phyloP scores from a whole-genome alignment of 129 eudicot genomes.

The Smallanthus sonchifolius region DNA sequence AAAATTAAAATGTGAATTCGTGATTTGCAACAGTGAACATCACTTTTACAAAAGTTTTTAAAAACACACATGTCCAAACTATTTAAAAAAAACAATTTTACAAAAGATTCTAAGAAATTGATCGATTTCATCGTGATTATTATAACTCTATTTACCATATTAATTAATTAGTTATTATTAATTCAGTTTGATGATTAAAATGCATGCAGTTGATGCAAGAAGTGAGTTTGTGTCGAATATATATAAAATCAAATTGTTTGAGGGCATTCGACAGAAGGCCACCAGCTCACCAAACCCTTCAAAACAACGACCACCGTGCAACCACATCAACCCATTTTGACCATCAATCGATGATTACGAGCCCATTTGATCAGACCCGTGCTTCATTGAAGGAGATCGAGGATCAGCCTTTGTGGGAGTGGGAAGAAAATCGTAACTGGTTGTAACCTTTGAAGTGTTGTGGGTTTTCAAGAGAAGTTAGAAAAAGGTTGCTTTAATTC shows the following conservation, averaged over 20 bases:
- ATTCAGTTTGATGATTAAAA: background rate
- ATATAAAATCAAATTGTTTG: constrained; percentile 41
- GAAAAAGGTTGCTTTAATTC: background rate
- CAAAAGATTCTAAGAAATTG: too few relatives aligned
- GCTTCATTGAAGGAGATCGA: constrained; percentile 21
- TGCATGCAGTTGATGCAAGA: constrained; percentile 46
- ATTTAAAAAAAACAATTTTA: too few relatives aligned
- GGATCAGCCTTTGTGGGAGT: constrained; percentile 32
- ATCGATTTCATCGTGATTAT: background rate
- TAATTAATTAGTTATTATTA: too few relatives aligned
- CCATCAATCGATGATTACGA: background rate
- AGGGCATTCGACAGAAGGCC: constrained; percentile 60
- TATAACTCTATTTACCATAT: background rate
- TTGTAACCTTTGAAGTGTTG: background rate
- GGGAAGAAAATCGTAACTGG: constrained; percentile 25
- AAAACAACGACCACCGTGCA: constrained; percentile 9
- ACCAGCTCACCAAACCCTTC: constrained; percentile 22
- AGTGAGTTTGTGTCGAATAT: constrained; percentile 55
- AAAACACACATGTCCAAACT: too few relatives aligned
- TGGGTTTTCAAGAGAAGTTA: background rate
- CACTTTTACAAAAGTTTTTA: too few relatives aligned
- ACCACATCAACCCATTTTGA: constrained; percentile 6
- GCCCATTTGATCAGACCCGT: constrained; percentile 15
- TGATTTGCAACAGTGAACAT: too few relatives aligned
- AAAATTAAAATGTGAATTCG: too few relatives aligned